Evolutionary conservation across 163 green algal species (phyloP), one percentile per base, ranked within the genome.

Genomic region (Coccomyxa subellipsoidea): DNA sequence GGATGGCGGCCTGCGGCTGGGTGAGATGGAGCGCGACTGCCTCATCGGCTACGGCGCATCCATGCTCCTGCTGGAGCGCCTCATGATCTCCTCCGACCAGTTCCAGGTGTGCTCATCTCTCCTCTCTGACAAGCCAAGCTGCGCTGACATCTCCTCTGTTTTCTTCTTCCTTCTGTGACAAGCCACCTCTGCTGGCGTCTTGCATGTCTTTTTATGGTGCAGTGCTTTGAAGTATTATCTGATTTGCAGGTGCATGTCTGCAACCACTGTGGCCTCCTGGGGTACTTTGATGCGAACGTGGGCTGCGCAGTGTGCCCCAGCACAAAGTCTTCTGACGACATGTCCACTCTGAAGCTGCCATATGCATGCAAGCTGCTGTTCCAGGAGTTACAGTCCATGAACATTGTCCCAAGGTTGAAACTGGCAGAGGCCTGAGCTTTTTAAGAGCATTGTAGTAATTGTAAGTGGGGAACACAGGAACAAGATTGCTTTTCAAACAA

Each of bases 291-390:
- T 86, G 90, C 91, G 21, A 86, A 92, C 40, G 84, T 90, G 29
- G 86, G 89, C 38, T 87, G 83, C 38, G 86, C 93, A 15, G 84
- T 97, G 66, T 98, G 94, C 69, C 91, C 94, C 59, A 84, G 80
- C 7, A 89, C 92, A 69, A 91, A 92, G 35, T 87, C 80, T 29
- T 66, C 78, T 2, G 91, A 96, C 29, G 82, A 96, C 87, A 98
- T 99, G 89, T 90, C 92, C 7, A 94, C 87, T 31, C 89, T 99
- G 88, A 95, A 97, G 87, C 93, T 99, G 76, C 97, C 97, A 47
- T 99, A 99, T 84, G 97, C 97, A 9, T 98, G 94, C 93, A 99
- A 99, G 90, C 92, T 99, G 81, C 90, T 99, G 9, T 99, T 99
- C 90, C 94, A 98, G 87, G 97, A 99, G 88, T 91, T 99, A 79